Percentiles rank a stretch among this genome's conserved stretches.
phyloP scores from a whole-genome alignment of 305 asterid species.

The Andrographis paniculata region DNA sequence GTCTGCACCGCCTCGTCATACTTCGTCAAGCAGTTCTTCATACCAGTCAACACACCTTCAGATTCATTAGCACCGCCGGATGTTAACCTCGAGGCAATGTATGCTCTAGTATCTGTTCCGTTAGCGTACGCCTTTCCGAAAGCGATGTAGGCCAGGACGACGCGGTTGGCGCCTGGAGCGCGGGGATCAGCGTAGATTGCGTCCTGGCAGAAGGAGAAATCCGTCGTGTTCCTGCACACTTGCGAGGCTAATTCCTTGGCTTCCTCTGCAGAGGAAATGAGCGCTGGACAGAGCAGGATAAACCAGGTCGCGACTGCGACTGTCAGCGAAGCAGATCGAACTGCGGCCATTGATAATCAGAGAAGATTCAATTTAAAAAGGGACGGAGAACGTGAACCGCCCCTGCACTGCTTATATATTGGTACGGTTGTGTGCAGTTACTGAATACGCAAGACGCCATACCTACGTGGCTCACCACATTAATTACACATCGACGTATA shows the following conservation, averaged over 20 bases:
- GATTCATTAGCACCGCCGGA: neutral
- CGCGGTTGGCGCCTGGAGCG: neutral
- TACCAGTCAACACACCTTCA: neutral
- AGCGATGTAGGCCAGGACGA: neutral
- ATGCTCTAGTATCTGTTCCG: neutral
- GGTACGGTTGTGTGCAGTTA: too few species aligned
- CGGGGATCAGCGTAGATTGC: neutral
- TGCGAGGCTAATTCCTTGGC: neutral
- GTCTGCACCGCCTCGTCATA: neutral
- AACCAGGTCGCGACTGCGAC: neutral
- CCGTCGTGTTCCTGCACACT: neutral
- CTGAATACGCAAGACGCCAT: too few species aligned
- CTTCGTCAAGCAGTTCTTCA: neutral
- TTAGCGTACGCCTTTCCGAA: neutral
- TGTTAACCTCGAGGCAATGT: neutral
- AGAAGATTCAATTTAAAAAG: too few species aligned
- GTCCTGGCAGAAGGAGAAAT: neutral
- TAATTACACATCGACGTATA: too few species aligned
- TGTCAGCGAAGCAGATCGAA: neutral
- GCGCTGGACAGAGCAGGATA: neutral
- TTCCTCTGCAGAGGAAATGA: neutral
- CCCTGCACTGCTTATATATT: too few species aligned
- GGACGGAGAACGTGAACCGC: too few species aligned
- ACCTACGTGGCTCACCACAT: too few species aligned
- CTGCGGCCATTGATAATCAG: neutral